Evolutionary conservation across 2,329 filamentous ascomycete genomes (phyloP), one percentile per base, ranked within the genome.

Genomic region (Claviceps maximensis): DNA sequence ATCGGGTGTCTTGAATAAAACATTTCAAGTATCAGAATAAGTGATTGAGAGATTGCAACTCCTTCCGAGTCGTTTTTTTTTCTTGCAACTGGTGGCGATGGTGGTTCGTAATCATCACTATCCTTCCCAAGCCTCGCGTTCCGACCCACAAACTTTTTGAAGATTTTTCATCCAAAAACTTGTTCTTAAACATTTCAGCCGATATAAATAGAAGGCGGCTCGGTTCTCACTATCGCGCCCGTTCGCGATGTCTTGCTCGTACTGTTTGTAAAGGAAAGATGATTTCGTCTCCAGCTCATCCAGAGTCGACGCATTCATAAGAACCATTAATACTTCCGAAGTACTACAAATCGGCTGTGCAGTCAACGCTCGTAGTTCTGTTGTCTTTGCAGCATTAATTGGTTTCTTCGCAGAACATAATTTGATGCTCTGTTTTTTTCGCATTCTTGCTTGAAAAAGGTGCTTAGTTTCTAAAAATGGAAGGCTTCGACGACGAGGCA

Each of bases 191-290:
- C 36, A 46, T 15, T 59, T 54, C 27, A 71, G 56, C 13, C 54
- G 60, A 8, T 65, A 57, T 23, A 64, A 33, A 41, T 70, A 71
- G 53, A 65, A 68, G 12, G 57, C 56, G 17, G 65, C 66, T 23
- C 59, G 61, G 0, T 55, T 40, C 1, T 36, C 55, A 15, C 56
- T 44, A 23, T 69, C 55, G 8, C 49, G 55, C 0, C 64, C 59
- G 8, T 54, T 31, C 0, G 53, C 47, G 9, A 66, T 29, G 42
- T 70, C 67, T n/a, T 57, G 56, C 42, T 62, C 56, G 46, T 65
- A 70, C 50, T 69, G 65, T 6, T 68, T 61, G 27, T 70, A 59
- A 10, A 69, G 40, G 3, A 29, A 56, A 1, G 57, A 57, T 3
- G 67, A 64, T 31, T 53, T 52, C 47, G 53, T 46, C 29, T 65